Evolutionary conservation across 202 grass and related monocot genomes (phyloP), one percentile per base, ranked within the genome.

Genomic region (Digitaria exilis): DNA sequence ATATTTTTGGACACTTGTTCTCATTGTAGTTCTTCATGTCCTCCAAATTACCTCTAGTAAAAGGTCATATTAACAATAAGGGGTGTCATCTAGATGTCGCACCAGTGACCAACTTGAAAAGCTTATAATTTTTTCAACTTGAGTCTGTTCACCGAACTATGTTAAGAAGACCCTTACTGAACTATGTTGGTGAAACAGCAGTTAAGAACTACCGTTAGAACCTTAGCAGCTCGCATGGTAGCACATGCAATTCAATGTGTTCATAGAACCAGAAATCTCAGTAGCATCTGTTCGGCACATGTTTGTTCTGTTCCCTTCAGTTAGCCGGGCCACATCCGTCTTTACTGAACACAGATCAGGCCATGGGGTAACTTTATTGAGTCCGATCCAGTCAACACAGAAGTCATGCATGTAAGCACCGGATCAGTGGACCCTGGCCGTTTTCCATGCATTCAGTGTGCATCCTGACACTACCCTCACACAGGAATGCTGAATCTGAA

Each of bases 271-370:
- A 14, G 42, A 58, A 71, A 76, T 41, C 48, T 52, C 63, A 52
- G 31, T 29, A 70, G 31, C 65, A 82, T 62, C 52, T 71, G 2
- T 44, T 77, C 0, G n/a, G 8, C 76, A 48, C 51, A 78, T 43
- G 49, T 55, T 79, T 73, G 57, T 37, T 62, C n/a, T 73, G 37
- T 45, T 59, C 35, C 28, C 7, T 84, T 58, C 48, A 67, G 60
- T 84, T 75, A 80, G 65, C 24, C 65, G 81, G 76, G 69, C 60
- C 86, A 88, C 31, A 19, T 62, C 61, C 46, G 14, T 56, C 65
- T 79, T 86, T 56, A 80, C 48, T 65, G 84, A 80, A 14, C 44
- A 25, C 44, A 65, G 83, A 18, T 64, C 75, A 84, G 55, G 5
- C 12, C 55, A 30, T 22, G 42, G 24, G 67, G 66, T 44, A 72